A percentile compares a stretch with the other conserved stretches of the same genome.
phyloP scores from a whole-genome alignment of 257 asterid genomes.

The Prunella vulgaris region DNA sequence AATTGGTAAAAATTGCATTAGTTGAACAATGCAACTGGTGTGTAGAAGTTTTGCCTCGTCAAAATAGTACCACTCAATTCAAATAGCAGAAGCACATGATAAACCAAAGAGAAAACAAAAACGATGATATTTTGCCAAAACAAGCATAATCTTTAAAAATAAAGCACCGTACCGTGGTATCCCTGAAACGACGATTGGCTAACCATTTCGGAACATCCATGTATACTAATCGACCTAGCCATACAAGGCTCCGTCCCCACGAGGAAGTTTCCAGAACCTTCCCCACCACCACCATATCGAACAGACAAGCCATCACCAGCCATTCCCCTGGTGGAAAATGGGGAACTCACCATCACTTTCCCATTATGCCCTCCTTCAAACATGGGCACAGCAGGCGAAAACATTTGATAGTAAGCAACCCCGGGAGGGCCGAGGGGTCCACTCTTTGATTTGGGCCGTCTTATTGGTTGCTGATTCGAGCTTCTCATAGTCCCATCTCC shows the following conservation, averaged over 20 bases:
- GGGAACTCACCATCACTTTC: slow-evolving; percentile 50
- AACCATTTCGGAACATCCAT: slow-evolving; percentile 73
- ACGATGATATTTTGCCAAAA: neutral
- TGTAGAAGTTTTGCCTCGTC: too few relatives aligned
- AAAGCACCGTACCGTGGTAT: slow-evolving; percentile 44
- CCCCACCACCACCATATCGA: slow-evolving; percentile 37
- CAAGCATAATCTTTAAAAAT: neutral
- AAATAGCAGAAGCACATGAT: neutral
- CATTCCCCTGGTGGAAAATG: slow-evolving; percentile 65
- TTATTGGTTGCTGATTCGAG: slow-evolving; percentile 66
- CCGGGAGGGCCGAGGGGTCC: slow-evolving; percentile 98
- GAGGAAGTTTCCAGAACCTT: slow-evolving; percentile 45
- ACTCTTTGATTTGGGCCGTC: slow-evolving; percentile 85
- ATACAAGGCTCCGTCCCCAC: slow-evolving; percentile 58
- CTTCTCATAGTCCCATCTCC: slow-evolving; percentile 57
- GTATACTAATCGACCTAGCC: slow-evolving; percentile 84
- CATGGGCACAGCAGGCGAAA: slow-evolving; percentile 69
- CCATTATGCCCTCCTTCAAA: slow-evolving; percentile 40
- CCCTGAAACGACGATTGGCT: slow-evolving; percentile 50
- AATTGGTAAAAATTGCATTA: too few relatives aligned
- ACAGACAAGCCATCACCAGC: slow-evolving; percentile 51
- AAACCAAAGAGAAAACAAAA: neutral
- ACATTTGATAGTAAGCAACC: slow-evolving; percentile 60
- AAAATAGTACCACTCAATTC: neutral
- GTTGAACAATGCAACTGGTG: too few relatives aligned